Base-by-base conservation (phyloP, 2,329 filamentous ascomycete species). In the Neocatenulostroma microsporum region DNA sequence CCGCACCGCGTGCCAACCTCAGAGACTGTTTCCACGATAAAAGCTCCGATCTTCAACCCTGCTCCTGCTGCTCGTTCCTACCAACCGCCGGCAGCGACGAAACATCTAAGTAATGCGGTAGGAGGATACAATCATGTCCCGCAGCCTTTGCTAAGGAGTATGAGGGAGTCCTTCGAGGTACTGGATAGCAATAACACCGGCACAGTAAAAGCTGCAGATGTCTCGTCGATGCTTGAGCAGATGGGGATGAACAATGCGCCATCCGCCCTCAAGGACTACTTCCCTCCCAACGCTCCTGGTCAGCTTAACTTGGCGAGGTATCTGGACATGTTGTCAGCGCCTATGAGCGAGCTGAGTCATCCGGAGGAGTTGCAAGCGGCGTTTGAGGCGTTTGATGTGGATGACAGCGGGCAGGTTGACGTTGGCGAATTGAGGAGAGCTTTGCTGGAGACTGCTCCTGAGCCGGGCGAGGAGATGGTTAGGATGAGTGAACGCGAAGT, bases 351-450 rank as follows among this genome's bases (percentile, higher is more conserved):
- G 0, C 69, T 96, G 13, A 93, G 85, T 1, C 80, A 84, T 0
- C 76, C 78, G 15, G 73, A 78, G 12, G 91, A 98, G 57, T 73
- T 98, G 8, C 68, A 86, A 14, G 89, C 87, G 1, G 91, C 91
- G 0, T 89, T 98, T 49, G 86, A 86, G 2, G 91, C 91, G 0
- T 96, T 96, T 57, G 91, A 98, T 55, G 84, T 94, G 44, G 87
- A 94, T 45, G 91, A 98, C 58, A 91, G 84, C 52, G 91, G 91
- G 3, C 87, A 95, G 61, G 78, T 96, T 25, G 87, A 96, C 56
- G 66, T 94, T 14, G 73, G 67, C 0, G 86, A 94, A 60, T 64
- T 98, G 44, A 78, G 83, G 30, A 84, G 91, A 49, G 86, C 89
- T 0, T 61, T 98, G 29, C 63, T 95, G 26, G 76, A 87, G 47